Conservation (phyloP, 768 basidiomycete genomes). For the Serendipita indica region DNA sequence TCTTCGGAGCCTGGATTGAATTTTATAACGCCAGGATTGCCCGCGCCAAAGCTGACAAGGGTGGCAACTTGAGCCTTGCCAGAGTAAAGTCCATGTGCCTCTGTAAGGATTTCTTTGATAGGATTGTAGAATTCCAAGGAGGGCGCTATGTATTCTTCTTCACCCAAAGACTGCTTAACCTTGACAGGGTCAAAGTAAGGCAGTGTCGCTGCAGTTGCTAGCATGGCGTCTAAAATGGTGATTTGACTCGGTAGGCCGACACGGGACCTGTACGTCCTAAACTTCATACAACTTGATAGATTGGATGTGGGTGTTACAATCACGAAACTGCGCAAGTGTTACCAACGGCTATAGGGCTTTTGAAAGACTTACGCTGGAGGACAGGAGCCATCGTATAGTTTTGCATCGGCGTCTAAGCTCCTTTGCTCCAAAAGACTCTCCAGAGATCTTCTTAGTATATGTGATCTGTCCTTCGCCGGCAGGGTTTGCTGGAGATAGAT, state of each 20-base stretch:
- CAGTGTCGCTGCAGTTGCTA: neutral
- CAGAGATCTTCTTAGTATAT: neutral
- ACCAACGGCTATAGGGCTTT: neutral
- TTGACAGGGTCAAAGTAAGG: neutral
- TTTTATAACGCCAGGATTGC: neutral
- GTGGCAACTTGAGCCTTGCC: neutral
- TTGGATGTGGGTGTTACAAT: neutral
- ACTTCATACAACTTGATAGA: neutral
- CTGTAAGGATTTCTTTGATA: neutral
- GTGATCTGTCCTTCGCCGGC: neutral
- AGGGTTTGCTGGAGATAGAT: constrained; percentile 1
- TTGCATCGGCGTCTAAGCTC: neutral
- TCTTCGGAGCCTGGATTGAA: neutral
- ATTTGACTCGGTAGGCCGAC: neutral
- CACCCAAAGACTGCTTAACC: neutral
- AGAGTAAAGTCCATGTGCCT: neutral
- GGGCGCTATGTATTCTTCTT: neutral
- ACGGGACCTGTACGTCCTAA: neutral
- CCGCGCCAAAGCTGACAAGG: neutral
- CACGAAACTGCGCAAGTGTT: neutral
- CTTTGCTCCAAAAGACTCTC: neutral
- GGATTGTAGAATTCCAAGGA: neutral
- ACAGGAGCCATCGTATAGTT: neutral
- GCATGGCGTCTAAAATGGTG: neutral
- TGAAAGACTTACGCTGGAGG: neutral